Evolutionary conservation across 2,329 filamentous ascomycete species (phyloP).

Genomic region (Colletotrichum gigasporum): DNA sequence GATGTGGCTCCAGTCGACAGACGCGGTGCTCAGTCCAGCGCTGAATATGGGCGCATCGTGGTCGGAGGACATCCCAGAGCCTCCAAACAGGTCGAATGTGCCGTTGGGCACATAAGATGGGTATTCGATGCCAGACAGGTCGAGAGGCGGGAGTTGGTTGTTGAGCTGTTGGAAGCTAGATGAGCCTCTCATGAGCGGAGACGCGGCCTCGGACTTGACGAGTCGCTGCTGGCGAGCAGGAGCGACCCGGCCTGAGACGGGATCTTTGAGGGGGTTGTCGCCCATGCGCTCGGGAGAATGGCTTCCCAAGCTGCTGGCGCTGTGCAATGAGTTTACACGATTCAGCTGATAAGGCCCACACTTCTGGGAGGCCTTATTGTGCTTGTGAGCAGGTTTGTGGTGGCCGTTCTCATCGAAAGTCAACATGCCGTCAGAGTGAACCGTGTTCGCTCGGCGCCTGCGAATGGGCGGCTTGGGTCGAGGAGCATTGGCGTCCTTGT

Average conservation of each 20-base stretch:
- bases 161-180: slow-evolving; percentile 62
- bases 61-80: slow-evolving; percentile 56
- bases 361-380: slow-evolving; percentile 68
- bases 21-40: slow-evolving; percentile 67
- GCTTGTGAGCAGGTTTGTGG: slow-evolving; percentile 70
- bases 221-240: slow-evolving; percentile 58
- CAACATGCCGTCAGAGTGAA: slow-evolving; percentile 67
- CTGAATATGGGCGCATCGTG: slow-evolving; percentile 69
- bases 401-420: slow-evolving; percentile 72
- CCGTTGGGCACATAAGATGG: slow-evolving; percentile 56
- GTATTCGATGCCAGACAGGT: slow-evolving; percentile 65
- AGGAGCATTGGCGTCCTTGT: slow-evolving; percentile 51
- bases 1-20: slow-evolving; percentile 56
- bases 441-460: slow-evolving; percentile 68
- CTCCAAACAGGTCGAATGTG: slow-evolving; percentile 62
- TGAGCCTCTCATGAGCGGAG: slow-evolving; percentile 61
- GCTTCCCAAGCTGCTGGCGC: slow-evolving; percentile 58
- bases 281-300: slow-evolving; percentile 54
- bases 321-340: slow-evolving; percentile 66
- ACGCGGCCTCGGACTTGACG: slow-evolving; percentile 70
- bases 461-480: slow-evolving; percentile 54
- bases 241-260: slow-evolving; percentile 46
- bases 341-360: slow-evolving; percentile 69
- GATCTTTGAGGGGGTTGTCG: slow-evolving; percentile 50
- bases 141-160: slow-evolving; percentile 64